phyloP scores from a whole-genome alignment of 257 asterid genomes.

The Salvia hispanica region DNA sequence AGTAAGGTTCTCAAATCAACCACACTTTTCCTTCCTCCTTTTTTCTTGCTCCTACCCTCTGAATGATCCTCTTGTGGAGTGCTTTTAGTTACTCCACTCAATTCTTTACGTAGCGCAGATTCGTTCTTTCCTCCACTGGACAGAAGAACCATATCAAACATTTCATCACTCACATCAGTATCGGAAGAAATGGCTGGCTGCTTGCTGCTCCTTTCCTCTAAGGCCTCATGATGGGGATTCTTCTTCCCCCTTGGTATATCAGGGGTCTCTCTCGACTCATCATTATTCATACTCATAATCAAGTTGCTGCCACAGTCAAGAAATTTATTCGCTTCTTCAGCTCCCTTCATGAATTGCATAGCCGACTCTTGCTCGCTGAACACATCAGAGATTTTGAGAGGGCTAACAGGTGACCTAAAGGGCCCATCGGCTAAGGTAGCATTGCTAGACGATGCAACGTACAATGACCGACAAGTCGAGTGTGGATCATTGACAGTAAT shows the following conservation, averaged over 20 bases:
- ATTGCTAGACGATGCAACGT: slow-evolving; percentile 46
- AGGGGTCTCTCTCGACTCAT: slow-evolving; percentile 26
- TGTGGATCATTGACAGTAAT: slow-evolving; percentile 30
- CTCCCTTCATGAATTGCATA: slow-evolving; percentile 60
- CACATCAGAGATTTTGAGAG: slow-evolving; percentile 45
- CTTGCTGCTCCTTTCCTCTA: slow-evolving; percentile 62
- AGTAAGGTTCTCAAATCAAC: slow-evolving; percentile 71
- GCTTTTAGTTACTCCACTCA: slow-evolving; percentile 48
- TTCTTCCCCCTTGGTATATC: slow-evolving; percentile 63
- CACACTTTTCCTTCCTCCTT: slow-evolving; percentile 39
- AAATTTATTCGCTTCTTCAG: slow-evolving; percentile 69
- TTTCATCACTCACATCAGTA: slow-evolving; percentile 54
- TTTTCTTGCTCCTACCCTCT: slow-evolving; percentile 59
- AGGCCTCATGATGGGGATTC: slow-evolving; percentile 46
- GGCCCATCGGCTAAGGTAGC: slow-evolving; percentile 43
- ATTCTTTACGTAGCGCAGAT: slow-evolving; percentile 65
- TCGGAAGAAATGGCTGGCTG: slow-evolving; percentile 65
- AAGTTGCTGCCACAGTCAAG: slow-evolving; percentile 49
- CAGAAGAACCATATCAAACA: slow-evolving; percentile 69
- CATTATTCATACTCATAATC: slow-evolving; percentile 29
- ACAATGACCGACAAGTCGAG: slow-evolving; percentile 41
- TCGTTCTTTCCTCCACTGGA: slow-evolving; percentile 71
- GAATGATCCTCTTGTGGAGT: slow-evolving; percentile 30
- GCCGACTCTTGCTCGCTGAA: slow-evolving; percentile 50
- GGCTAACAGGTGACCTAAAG: slow-evolving; percentile 57